These are phyloP conservation scores for Paraphaeosphaeria sporulosa DNA, from an alignment of 2,329 filamentous ascomycete species.

Conservation along the genomic window DNA sequence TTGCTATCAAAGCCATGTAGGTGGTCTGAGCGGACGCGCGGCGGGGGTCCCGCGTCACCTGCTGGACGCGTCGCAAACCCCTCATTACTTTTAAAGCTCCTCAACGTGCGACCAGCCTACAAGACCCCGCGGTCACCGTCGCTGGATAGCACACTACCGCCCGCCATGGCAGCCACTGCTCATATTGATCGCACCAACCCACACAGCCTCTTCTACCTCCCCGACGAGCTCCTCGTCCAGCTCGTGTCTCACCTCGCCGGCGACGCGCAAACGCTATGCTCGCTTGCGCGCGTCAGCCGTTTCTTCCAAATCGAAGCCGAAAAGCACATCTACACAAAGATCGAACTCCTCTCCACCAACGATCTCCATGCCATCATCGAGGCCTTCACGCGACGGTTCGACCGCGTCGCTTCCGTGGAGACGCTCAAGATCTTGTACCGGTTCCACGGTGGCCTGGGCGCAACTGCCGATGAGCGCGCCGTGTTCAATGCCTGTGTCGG, in stretches of 20 bases:
- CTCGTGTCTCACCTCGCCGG: conserved; percentile 36
- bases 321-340: conserved; percentile 41
- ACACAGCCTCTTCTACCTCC: conserved; percentile 21
- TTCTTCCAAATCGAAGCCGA: conserved; percentile 41
- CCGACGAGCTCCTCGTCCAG: conserved; percentile 39
- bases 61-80: background rate
- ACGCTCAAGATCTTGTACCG: conserved; percentile 43
- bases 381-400: conserved; percentile 32
- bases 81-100: background rate
- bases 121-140: background rate
- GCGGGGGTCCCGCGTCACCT: background rate
- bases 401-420: conserved; percentile 40
- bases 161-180: background rate
- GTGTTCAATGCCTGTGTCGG: conserved; percentile 39
- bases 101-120: background rate
- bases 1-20: background rate
- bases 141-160: background rate
- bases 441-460: conserved; percentile 27
- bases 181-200: background rate
- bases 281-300: conserved; percentile 40
- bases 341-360: conserved; percentile 37
- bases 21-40: too few species aligned
- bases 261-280: conserved; percentile 33
- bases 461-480: conserved; percentile 30
- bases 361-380: conserved; percentile 35